Percentiles rank a stretch among this genome's conserved stretches.
Conservation (phyloP, 192 early-diverging fungal species). For the Coemansia sp. region DNA sequence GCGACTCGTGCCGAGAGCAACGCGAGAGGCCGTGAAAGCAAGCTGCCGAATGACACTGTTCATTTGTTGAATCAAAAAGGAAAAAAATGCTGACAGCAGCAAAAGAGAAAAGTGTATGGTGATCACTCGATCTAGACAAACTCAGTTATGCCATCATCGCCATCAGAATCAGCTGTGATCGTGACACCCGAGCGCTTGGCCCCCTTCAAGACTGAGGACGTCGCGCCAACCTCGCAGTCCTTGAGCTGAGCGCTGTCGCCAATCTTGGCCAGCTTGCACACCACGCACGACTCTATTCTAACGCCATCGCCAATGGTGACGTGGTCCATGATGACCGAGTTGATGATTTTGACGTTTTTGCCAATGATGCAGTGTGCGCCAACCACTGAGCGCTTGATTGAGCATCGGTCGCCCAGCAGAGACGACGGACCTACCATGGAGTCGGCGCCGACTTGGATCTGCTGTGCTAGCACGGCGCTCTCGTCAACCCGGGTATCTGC, state of each 20-base stretch:
- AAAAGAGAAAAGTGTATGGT: not conserved
- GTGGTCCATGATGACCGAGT: constrained; percentile 96
- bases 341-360: constrained; percentile 91
- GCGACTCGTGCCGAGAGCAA: constrained; percentile 5
- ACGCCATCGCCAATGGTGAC: constrained; percentile 91
- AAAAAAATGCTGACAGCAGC: not conserved
- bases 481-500: constrained; percentile 60
- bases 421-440: constrained; percentile 88
- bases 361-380: constrained; percentile 95
- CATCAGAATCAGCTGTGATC: constrained; percentile 18
- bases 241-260: constrained; percentile 72
- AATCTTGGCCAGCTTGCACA: constrained; percentile 80
- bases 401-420: constrained; percentile 87
- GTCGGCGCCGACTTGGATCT: constrained; percentile 81
- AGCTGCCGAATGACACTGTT: constrained; percentile 24
- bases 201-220: constrained; percentile 7
- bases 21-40: constrained; percentile 1
- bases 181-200: constrained; percentile 19
- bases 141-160: constrained; percentile 22
- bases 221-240: constrained; percentile 71
- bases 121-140: constrained; percentile 8
- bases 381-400: constrained; percentile 89
- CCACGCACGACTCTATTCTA: constrained; percentile 81
- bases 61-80: constrained; percentile 12
- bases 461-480: constrained; percentile 64